Evolutionary conservation across 805 yeast genomes (phyloP).

Genomic region (Spathaspora sp.): DNA sequence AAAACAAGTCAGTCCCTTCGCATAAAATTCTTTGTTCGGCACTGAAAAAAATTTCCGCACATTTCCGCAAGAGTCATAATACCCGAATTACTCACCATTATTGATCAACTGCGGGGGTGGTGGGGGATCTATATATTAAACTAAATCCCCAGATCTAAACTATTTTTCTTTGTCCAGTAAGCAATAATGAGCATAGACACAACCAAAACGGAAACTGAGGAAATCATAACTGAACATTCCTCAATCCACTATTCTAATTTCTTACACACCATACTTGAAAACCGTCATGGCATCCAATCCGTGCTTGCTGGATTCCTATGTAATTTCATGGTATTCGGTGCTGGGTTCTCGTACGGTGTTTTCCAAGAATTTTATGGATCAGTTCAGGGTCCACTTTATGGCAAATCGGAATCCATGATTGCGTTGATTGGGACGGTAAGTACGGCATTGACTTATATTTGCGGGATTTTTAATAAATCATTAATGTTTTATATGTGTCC

Average conservation of each 20-base stretch:
- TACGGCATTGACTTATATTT: constrained; percentile 24
- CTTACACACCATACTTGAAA: not conserved
- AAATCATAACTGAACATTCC: not conserved
- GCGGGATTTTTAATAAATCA: constrained; percentile 22
- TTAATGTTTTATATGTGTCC: constrained; percentile 14
- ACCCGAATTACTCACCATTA: no score
- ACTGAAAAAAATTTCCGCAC: no score
- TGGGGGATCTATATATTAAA: no score
- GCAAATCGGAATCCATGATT: constrained; percentile 19
- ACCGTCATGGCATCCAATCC: constrained; percentile 10
- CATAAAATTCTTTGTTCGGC: no score
- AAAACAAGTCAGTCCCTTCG: no score
- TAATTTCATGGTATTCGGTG: constrained; percentile 33
- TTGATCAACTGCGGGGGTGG: no score
- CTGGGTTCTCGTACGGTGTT: constrained; percentile 33
- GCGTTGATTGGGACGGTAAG: constrained; percentile 32
- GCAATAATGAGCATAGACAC: not conserved
- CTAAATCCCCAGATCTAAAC: no score
- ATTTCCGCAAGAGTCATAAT: no score
- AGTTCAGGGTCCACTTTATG: constrained; percentile 22
- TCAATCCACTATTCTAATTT: not conserved
- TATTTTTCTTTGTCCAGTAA: no score
- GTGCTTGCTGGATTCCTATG: constrained; percentile 17
- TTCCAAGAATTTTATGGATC: constrained; percentile 32
- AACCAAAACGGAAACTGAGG: not conserved